Percentiles rank a stretch among this genome's conserved stretches.
Evolutionary conservation across 1,139 yeast species (phyloP).

Genomic region (Ogataea hybrid): DNA sequence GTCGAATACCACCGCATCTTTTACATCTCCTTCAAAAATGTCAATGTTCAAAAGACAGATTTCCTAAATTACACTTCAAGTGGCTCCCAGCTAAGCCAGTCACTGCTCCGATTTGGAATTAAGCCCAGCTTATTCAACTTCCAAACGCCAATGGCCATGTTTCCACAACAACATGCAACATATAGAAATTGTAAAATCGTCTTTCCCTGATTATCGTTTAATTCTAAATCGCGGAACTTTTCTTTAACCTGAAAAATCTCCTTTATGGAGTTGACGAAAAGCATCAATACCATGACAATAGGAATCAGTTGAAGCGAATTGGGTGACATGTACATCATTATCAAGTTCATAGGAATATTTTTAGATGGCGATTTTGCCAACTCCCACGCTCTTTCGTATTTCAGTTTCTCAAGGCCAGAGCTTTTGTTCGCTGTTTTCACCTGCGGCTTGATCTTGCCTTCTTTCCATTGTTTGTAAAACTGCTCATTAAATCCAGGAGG

Average conservation of each 20-base stretch:
- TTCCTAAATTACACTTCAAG: slow-evolving; percentile 20
- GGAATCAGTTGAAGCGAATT: slow-evolving; percentile 87
- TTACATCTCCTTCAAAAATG: slow-evolving; percentile 17
- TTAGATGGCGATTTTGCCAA: slow-evolving; percentile 82
- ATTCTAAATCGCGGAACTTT: slow-evolving; percentile 33
- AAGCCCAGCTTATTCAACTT: slow-evolving; percentile 87
- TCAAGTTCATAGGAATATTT: slow-evolving; percentile 79
- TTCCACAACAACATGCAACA: slow-evolving; percentile 59
- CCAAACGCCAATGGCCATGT: slow-evolving; percentile 77
- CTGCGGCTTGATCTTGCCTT: slow-evolving; percentile 14
- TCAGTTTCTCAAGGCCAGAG: slow-evolving; percentile 39
- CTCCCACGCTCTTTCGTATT: slow-evolving; percentile 79
- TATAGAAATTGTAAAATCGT: slow-evolving; percentile 27
- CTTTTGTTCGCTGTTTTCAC: slow-evolving; percentile 8
- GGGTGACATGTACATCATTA: slow-evolving; percentile 95
- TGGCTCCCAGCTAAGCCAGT: slow-evolving; percentile 87
- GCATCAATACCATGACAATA: slow-evolving; percentile 84
- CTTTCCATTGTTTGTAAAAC: slow-evolving; percentile 22
- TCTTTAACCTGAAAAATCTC: slow-evolving; percentile 61
- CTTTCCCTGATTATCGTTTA: slow-evolving; percentile 24
- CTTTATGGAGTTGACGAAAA: slow-evolving; percentile 73
- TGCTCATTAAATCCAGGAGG: slow-evolving; percentile 24
- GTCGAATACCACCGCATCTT: slow-evolving; percentile 13
- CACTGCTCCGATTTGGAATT: slow-evolving; percentile 82
- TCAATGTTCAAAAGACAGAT: slow-evolving; percentile 8